phyloP scores from a whole-genome alignment of 768 basidiomycete species.

The Dioszegia crocea region DNA sequence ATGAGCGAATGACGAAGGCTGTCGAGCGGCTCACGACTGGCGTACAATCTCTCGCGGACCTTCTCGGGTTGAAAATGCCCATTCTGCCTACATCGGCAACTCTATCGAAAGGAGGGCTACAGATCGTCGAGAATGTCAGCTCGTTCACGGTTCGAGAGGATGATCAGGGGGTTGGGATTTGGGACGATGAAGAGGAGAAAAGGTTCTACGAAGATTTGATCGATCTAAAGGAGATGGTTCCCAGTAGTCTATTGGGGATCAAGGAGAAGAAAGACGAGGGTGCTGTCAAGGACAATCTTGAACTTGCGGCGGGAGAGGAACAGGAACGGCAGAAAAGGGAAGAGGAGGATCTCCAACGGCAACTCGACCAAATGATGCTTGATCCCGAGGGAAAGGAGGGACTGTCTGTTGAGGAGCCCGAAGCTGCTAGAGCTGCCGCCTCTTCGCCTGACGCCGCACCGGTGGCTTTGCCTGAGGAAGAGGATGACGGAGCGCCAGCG shows the following conservation, averaged over 20 bases:
- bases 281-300: not conserved
- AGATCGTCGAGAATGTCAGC: slow-evolving; percentile 47
- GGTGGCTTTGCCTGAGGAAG: not conserved
- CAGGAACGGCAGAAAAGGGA: slow-evolving; percentile 52
- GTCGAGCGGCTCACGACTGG: slow-evolving; percentile 87
- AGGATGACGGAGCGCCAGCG: not conserved
- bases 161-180: slow-evolving; percentile 65
- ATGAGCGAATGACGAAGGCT: slow-evolving; percentile 95
- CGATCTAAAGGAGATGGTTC: slow-evolving; percentile 87
- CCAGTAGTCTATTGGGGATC: slow-evolving; percentile 77
- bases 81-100: slow-evolving; percentile 71
- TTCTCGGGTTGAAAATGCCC: slow-evolving; percentile 79
- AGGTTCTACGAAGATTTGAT: slow-evolving; percentile 89
- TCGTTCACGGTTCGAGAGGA: slow-evolving; percentile 55
- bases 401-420: not conserved
- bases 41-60: slow-evolving; percentile 87
- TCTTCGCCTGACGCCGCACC: too few species aligned
- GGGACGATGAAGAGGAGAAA: slow-evolving; percentile 97
- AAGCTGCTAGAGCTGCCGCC: too few species aligned
- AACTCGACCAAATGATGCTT: slow-evolving; percentile 64
- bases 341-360: slow-evolving; percentile 63
- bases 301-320: slow-evolving; percentile 22
- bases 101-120: slow-evolving; percentile 45
- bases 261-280: slow-evolving; percentile 42
- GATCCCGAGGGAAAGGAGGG: slow-evolving; percentile 46